Percentiles rank a stretch among this genome's conserved stretches.
phyloP scores from a whole-genome alignment of 371 early-diverging fungal species.

The Apophysomyces ossiformis region DNA sequence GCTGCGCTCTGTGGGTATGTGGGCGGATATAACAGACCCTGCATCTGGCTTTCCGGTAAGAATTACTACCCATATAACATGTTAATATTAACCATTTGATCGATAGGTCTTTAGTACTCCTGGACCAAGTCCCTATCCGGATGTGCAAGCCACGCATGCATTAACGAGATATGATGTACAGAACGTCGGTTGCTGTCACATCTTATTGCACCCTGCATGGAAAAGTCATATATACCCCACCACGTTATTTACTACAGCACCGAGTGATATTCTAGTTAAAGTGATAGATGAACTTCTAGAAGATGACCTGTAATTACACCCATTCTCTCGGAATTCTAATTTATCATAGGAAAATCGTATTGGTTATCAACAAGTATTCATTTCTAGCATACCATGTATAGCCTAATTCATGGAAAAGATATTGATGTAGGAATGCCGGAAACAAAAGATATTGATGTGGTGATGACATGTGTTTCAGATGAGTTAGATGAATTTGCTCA shows the following conservation, averaged over 20 bases:
- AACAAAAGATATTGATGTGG: too few species aligned
- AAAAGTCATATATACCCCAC: conserved; percentile 87
- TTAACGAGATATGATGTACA: conserved; percentile 76
- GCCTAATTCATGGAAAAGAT: too few species aligned
- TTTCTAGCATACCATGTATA: too few species aligned
- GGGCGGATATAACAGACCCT: conserved; percentile 94
- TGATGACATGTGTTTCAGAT: too few species aligned
- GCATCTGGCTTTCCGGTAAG: conserved; percentile 87
- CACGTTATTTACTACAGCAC: conserved; percentile 85
- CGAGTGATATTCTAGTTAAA: conserved; percentile 59
- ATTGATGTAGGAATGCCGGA: too few species aligned
- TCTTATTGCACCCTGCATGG: conserved; percentile 87
- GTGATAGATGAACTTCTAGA: conserved; percentile 34
- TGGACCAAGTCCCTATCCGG: conserved; percentile 83
- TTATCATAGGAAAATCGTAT: too few species aligned
- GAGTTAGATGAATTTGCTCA: too few species aligned
- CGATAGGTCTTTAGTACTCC: conserved; percentile 56
- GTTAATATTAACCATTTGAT: not conserved
- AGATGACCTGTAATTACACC: too few species aligned
- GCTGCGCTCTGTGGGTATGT: conserved; percentile 68
- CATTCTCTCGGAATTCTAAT: too few species aligned
- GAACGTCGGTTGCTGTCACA: conserved; percentile 83
- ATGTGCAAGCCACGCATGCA: conserved; percentile 79
- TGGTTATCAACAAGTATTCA: too few species aligned
- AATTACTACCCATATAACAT: not conserved